Evolutionary conservation across 768 basidiomycete genomes (phyloP), one percentile per base, ranked within the genome.

Genomic region (Calocera cornea): DNA sequence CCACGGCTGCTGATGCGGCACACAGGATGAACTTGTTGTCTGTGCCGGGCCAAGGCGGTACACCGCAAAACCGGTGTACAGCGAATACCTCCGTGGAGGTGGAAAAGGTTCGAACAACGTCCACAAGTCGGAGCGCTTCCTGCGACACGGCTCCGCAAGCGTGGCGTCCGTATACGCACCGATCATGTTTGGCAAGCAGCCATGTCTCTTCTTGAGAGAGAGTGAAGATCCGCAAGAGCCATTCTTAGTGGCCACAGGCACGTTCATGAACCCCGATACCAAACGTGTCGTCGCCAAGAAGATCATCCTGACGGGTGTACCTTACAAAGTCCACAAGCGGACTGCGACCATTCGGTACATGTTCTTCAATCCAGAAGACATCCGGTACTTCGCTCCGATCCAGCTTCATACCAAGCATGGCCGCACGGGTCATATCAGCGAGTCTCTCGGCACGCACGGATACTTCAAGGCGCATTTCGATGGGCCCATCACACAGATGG

Each of bases 401-500:
- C 92, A 95, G 74, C 80, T 97, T 67, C 83, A 92, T 75, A 98
- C 94, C 1, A 99, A 97, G 77, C 83, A 88, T 69, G 95, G 95
- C 11, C 83, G 92, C 24, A 82, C 82, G 29, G 97, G 95, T 1
- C 94, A 99, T 76, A 90, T 95, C 71, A 82, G 82, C 63, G 95
- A 94, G 77, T 88, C 92, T 10, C 86, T 99, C 19, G 95, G 95
- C 60, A 98, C 94, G 34, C 95, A 99, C 74, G 97, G 95, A 34
- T 93, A 97, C 78, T 92, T 94, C 83, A 98, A 98, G 80, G 95
- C 93, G 19, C 84, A 91, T 75, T 93, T 94, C 77, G 94, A 97
- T 74, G 92, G 90, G 16, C 91, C 89, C 24, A 86, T 97, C 72
- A 88, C 84, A 74, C 92, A 94, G 80, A 95, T 97, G 93, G 97